phyloP scores from a whole-genome alignment of 495 filamentous ascomycete genomes.

The Astrocystis sublimbata region DNA sequence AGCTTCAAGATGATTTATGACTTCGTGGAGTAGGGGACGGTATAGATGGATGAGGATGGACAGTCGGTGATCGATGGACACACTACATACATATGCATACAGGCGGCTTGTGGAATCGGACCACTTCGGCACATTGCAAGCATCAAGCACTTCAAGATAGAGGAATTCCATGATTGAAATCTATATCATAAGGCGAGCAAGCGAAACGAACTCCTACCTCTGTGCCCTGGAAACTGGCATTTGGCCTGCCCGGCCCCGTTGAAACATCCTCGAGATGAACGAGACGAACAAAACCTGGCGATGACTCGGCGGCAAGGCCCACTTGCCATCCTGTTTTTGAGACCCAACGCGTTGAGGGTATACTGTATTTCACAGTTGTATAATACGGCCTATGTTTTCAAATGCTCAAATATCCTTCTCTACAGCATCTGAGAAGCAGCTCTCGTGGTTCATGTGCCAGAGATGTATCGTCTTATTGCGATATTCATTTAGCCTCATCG shows the following conservation, averaged over 20 bases:
- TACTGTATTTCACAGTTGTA: too few relatives aligned
- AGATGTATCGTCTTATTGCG: not conserved
- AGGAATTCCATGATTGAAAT: too few relatives aligned
- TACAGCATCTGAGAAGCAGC: too few relatives aligned
- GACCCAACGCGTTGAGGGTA: conserved; percentile 17
- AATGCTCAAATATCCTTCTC: not conserved
- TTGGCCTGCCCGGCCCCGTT: conserved; percentile 28
- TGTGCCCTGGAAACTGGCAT: conserved; percentile 28
- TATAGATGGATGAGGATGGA: not conserved
- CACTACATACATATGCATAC: too few relatives aligned
- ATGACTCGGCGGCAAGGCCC: conserved; percentile 27
- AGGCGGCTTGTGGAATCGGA: too few relatives aligned
- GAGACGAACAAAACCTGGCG: conserved; percentile 27
- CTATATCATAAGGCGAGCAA: too few relatives aligned
- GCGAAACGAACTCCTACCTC: conserved; percentile 17
- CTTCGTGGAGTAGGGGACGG: conserved; percentile 32
- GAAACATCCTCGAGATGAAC: conserved; percentile 37
- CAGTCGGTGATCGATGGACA: not conserved
- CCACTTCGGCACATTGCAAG: too few relatives aligned
- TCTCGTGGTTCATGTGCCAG: too few relatives aligned
- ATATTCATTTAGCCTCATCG: not conserved
- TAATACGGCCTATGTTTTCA: too few relatives aligned
- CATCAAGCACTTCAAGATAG: too few relatives aligned
- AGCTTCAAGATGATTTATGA: conserved; percentile 75
- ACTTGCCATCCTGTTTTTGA: conserved; percentile 18